Conservation (phyloP, 2,329 filamentous ascomycete species). For the Xylariales sp. region DNA sequence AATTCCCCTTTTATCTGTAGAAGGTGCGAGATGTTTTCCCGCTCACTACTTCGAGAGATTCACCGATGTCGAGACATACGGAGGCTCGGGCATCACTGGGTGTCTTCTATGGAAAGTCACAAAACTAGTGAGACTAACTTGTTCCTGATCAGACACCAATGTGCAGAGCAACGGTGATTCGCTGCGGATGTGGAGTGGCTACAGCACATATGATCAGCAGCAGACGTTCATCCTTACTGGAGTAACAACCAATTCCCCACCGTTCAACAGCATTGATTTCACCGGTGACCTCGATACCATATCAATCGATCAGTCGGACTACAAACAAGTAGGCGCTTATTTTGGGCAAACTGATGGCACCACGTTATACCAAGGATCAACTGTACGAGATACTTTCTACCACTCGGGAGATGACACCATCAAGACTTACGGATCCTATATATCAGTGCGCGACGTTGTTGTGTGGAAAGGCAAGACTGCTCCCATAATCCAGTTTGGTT, state of each 20-base stretch:
- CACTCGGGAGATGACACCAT: conserved; percentile 31
- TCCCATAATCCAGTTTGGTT: conserved; percentile 31
- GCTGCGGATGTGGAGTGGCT: conserved; percentile 26
- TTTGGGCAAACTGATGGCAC: conserved; percentile 33
- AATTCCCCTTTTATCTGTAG: too few relatives aligned
- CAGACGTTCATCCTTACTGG: conserved; percentile 24
- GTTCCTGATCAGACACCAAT: too few relatives aligned
- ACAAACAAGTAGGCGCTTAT: conserved; percentile 34
- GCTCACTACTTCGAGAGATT: too few relatives aligned
- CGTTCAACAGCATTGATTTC: conserved; percentile 33
- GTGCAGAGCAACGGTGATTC: conserved; percentile 23
- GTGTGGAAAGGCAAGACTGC: conserved; percentile 28
- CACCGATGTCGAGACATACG: too few relatives aligned
- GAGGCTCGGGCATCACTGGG: too few relatives aligned
- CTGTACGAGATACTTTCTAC: conserved; percentile 29
- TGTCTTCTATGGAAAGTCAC: too few relatives aligned
- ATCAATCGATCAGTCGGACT: conserved; percentile 25
- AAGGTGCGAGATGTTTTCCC: too few relatives aligned
- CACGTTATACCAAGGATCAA: conserved; percentile 27
- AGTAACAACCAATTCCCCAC: conserved; percentile 27
- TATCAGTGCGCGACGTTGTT: conserved; percentile 17
- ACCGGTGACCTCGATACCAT: conserved; percentile 13
- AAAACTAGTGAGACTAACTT: too few relatives aligned
- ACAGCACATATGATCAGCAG: conserved; percentile 13
- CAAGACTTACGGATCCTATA: conserved; percentile 30